Evolutionary conservation across 768 basidiomycete species (phyloP), one percentile per base, ranked within the genome.

Genomic region (Leccinellum rugosiceps): DNA sequence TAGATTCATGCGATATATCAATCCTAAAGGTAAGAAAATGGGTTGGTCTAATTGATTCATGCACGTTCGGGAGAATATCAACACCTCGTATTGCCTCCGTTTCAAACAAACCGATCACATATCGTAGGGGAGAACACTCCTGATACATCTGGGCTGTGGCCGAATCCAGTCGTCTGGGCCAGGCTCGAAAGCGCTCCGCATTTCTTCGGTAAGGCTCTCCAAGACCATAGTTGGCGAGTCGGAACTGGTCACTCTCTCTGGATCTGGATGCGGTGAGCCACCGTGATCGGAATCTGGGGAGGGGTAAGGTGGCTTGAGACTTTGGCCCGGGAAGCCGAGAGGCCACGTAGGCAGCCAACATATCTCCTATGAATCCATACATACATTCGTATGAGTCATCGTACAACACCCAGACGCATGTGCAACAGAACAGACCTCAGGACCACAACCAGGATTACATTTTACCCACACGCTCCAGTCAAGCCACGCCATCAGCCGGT

Each of bases 401-500:
- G 9, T 11, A 13, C 8, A 5, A 6, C 31, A 4, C 9, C 17
- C 15, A 14, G 13, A 21, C 17, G 26, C 38, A 17, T 6, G 5
- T 11, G 5, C 4, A 13, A 31, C 15, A 25, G n/a, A 23, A 70
- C 76, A 2, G 50, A 82, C 82, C 71, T 82, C 77, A 28, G 68
- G 66, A 9, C 63, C 64, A 67, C 83, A 84, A 1, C 64, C 73
- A 26, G 82, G 81, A 3, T 64, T 66, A 51, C 83, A 83, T 44
- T 70, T 78, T 2, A 76, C 61, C 82, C 83, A 84, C 9, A 74
- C 65, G 38, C 68, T 75, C 82, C 83, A 84, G 58, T 79, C 82
- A 0, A 84, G 66, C 82, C 83, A 83, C 0, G 35, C 46, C 75
- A 83, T 79, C 21, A 84, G 61, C 3, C 50, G 58, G 7, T 69